Evolutionary conservation across 192 early-diverging fungal species (phyloP).

Genomic region (Endogone sp.): DNA sequence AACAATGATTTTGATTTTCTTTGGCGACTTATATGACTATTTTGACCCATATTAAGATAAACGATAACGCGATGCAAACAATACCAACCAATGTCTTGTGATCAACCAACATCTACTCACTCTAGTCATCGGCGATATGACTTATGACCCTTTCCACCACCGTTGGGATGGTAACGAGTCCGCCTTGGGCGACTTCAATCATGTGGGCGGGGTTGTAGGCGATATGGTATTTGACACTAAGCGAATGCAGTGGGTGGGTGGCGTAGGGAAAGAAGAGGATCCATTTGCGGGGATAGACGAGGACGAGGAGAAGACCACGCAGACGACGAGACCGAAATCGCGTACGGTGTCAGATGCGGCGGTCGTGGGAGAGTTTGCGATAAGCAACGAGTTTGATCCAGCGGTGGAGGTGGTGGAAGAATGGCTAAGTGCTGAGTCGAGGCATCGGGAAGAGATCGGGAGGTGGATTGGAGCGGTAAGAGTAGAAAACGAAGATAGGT

Average conservation of each 20-base stretch:
- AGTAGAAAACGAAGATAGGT: not conserved
- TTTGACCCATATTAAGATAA: no score
- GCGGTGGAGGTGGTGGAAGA: not conserved
- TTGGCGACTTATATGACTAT: no score
- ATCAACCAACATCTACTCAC: no score
- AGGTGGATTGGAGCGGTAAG: not conserved
- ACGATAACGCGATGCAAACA: not conserved
- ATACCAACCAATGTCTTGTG: no score
- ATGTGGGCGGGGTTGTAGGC: not conserved
- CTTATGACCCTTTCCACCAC: not conserved
- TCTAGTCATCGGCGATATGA: not conserved
- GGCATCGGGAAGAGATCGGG: not conserved
- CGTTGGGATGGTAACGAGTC: not conserved
- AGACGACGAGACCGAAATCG: not conserved
- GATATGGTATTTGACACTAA: not conserved
- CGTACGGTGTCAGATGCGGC: not conserved
- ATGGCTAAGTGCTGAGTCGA: not conserved
- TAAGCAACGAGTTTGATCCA: not conserved
- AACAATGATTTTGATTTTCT: no score
- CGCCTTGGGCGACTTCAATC: not conserved
- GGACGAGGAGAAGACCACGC: not conserved
- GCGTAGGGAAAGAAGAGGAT: not conserved
- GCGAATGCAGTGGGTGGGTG: not conserved
- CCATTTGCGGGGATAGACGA: not conserved
- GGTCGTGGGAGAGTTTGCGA: not conserved